Evolutionary conservation across 208 protist species (phyloP).

Genomic region (Crithidia thermophila): DNA sequence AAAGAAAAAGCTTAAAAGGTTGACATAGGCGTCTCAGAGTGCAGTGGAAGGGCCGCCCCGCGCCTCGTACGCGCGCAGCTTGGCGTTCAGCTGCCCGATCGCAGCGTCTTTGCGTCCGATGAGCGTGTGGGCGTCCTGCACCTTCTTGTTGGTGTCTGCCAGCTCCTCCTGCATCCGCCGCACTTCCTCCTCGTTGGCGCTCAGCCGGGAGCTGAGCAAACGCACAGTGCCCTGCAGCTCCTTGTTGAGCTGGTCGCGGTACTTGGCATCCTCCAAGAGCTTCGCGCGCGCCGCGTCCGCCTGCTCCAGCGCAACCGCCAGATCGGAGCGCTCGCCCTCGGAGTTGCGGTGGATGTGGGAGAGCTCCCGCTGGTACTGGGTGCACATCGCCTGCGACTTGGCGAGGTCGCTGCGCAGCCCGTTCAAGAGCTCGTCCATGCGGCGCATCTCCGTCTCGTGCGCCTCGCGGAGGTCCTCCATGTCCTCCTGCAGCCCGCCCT

Average conservation of each 20-base stretch:
- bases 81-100: slow-evolving; percentile 82
- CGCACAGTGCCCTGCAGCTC: slow-evolving; percentile 87
- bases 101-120: slow-evolving; percentile 82
- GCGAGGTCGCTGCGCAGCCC: slow-evolving; percentile 71
- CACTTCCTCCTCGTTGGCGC: slow-evolving; percentile 75
- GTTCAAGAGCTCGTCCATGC: slow-evolving; percentile 84
- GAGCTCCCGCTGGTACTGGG: slow-evolving; percentile 70
- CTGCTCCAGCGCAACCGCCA: slow-evolving; percentile 65
- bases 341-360: slow-evolving; percentile 50
- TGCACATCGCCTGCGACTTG: slow-evolving; percentile 55
- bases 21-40: slow-evolving; percentile 20
- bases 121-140: slow-evolving; percentile 82
- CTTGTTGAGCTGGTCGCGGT: slow-evolving; percentile 74
- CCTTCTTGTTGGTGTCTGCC: slow-evolving; percentile 55
- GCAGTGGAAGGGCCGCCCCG: slow-evolving; percentile 26
- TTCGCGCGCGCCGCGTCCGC: slow-evolving; percentile 56
- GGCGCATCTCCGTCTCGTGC: slow-evolving; percentile 69
- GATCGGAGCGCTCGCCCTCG: slow-evolving; percentile 46
- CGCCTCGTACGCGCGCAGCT: slow-evolving; percentile 82
- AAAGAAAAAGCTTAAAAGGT: neutral
- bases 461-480: slow-evolving; percentile 52
- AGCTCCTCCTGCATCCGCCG: slow-evolving; percentile 79
- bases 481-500: slow-evolving; percentile 60
- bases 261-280: slow-evolving; percentile 70
- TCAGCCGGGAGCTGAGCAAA: slow-evolving; percentile 72